Conservation (phyloP, 2,329 filamentous ascomycete species). For the Cercospora sp. region DNA sequence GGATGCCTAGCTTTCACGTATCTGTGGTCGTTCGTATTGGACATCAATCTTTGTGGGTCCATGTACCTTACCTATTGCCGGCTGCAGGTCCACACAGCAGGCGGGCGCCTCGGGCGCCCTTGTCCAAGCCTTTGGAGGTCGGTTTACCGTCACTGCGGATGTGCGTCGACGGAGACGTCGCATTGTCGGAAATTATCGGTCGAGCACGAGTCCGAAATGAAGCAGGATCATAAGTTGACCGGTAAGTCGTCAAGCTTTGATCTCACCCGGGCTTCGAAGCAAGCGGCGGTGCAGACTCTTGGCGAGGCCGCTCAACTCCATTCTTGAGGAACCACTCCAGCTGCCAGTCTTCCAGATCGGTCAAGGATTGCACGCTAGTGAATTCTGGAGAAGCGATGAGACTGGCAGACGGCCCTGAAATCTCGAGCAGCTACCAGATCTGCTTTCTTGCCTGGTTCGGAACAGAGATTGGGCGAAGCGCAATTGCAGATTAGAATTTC, state of each 20-base stretch:
- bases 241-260: background rate
- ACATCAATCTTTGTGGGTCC: background rate
- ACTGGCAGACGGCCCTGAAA: background rate
- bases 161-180: background rate
- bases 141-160: background rate
- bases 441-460: background rate
- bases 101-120: background rate
- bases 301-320: background rate
- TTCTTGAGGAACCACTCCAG: background rate
- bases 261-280: background rate
- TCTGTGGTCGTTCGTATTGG: conserved; percentile 3
- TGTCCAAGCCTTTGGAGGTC: background rate
- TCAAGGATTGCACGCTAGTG: background rate
- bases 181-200: background rate
- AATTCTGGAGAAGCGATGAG: background rate
- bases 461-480: background rate
- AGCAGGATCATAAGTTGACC: background rate
- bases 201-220: background rate
- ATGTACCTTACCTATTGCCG: background rate
- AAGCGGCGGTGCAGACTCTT: background rate
- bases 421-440: background rate
- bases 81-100: background rate
- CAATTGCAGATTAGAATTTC: background rate
- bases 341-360: background rate
- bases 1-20: conserved; percentile 11